Conservation (phyloP, 176 grass and related monocot species). For the Dactylis glomerata region DNA sequence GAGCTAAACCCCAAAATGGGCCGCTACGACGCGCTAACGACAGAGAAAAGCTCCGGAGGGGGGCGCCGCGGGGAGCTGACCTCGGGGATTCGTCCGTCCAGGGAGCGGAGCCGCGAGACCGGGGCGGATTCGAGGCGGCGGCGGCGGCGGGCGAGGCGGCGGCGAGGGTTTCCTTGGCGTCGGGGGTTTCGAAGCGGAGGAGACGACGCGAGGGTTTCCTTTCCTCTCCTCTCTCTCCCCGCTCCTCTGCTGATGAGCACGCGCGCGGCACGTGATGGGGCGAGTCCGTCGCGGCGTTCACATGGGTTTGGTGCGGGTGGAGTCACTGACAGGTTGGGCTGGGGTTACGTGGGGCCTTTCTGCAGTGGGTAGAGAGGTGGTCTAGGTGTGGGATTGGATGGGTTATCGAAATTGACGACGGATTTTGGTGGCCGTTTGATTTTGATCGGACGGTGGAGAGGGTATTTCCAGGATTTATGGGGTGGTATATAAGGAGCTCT, state of each 20-base stretch:
- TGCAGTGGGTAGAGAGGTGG: not conserved
- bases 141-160: not conserved
- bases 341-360: not conserved
- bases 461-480: not conserved
- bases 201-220: constrained; percentile 38
- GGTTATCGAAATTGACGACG: too few relatives aligned
- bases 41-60: not conserved
- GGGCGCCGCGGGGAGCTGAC: constrained; percentile 18
- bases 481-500: constrained; percentile 13
- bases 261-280: constrained; percentile 29
- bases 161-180: constrained; percentile 38
- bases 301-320: not conserved
- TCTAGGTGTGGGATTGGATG: not conserved
- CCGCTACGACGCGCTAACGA: not conserved
- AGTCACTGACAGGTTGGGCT: not conserved
- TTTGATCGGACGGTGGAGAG: constrained; percentile 1
- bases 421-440: constrained; percentile 10
- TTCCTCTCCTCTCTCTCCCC: not conserved
- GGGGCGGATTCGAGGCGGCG: constrained; percentile 31
- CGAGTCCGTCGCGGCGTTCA: constrained; percentile 26
- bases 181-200: constrained; percentile 44
- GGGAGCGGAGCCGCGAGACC: not conserved
- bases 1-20: constrained; percentile 31
- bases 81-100: constrained; percentile 6
- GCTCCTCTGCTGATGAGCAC: constrained; percentile 22